phyloP scores from a whole-genome alignment of 495 filamentous ascomycete genomes.

The Lentithecium fluviatile region DNA sequence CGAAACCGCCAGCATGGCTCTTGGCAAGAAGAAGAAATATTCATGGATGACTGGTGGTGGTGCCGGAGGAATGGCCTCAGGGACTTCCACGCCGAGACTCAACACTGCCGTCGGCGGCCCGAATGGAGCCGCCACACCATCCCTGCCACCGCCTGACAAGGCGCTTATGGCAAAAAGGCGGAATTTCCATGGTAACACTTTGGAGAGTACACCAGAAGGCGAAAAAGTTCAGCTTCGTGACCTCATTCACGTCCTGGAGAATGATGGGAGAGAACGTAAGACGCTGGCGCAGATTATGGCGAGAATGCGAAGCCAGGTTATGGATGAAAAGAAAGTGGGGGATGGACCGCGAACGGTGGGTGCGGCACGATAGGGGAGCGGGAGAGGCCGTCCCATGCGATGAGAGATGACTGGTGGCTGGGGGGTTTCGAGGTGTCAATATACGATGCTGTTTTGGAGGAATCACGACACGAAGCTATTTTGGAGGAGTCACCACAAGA shows the following conservation, averaged over 20 bases:
- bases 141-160: constrained; percentile 14
- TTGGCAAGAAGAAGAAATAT: constrained; percentile 41
- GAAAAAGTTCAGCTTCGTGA: constrained; percentile 69
- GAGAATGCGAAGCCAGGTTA: constrained; percentile 1
- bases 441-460: too few relatives aligned
- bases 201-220: constrained; percentile 62
- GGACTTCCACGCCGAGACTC: constrained; percentile 35
- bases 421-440: too few relatives aligned
- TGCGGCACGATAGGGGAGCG: neutral
- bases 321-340: neutral
- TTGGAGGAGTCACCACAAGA: too few relatives aligned
- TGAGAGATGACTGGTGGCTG: too few relatives aligned
- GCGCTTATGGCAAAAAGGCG: constrained; percentile 40
- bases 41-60: constrained; percentile 42
- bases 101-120: constrained; percentile 36
- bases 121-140: constrained; percentile 14
- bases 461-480: too few relatives aligned
- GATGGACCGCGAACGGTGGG: neutral
- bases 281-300: constrained; percentile 33
- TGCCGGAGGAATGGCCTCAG: constrained; percentile 27
- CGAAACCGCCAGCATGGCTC: constrained; percentile 39
- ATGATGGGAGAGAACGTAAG: constrained; percentile 55
- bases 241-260: constrained; percentile 63
- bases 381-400: too few relatives aligned
- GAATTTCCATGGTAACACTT: constrained; percentile 54